These are phyloP conservation scores for Myxozyma nipponensis DNA, from an alignment of 805 yeast species.

Conservation along the genomic window DNA sequence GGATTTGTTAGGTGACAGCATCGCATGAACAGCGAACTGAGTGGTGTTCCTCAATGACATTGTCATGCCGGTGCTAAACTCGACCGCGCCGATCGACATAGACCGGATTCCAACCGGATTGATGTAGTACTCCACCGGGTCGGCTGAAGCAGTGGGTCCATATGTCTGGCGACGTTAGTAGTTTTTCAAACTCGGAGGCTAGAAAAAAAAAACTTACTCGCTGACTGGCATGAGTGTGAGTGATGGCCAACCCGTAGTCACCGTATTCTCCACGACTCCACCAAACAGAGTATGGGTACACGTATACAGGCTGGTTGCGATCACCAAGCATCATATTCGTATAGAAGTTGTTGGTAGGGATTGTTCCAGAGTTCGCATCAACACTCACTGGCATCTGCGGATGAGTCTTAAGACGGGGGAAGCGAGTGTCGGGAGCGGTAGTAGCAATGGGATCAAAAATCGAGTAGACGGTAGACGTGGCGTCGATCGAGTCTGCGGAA, in stretches of 20 bases:
- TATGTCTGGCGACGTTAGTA: conserved; percentile 3
- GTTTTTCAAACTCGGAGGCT: background rate
- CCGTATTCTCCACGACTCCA: conserved; percentile 46
- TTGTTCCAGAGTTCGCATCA: conserved; percentile 38
- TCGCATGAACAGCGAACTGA: conserved; percentile 29
- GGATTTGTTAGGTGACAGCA: conserved; percentile 15
- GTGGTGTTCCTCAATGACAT: conserved; percentile 14
- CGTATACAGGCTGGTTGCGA: conserved; percentile 54
- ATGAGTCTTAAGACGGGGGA: conserved; percentile 13
- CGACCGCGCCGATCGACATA: conserved; percentile 52
- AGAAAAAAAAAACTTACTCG: conserved; percentile 41
- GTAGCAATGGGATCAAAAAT: conserved; percentile 21
- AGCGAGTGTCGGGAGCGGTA: conserved; percentile 13
- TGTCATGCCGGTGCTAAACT: conserved; percentile 41
- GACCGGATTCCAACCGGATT: conserved; percentile 58
- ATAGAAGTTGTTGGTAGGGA: conserved; percentile 74
- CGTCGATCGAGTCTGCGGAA: background rate
- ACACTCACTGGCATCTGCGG: conserved; percentile 20
- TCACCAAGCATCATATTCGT: conserved; percentile 57
- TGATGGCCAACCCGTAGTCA: conserved; percentile 54
- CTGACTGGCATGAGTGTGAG: conserved; percentile 49
- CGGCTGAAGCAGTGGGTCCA: conserved; percentile 45
- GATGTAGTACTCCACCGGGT: conserved; percentile 46
- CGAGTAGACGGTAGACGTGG: conserved; percentile 2
- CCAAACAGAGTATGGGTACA: conserved; percentile 66